Percentiles rank a stretch among this genome's conserved stretches.
These are phyloP conservation scores for Hypoxylon sp. DNA, from an alignment of 2,329 filamentous ascomycete genomes.

Conservation along the genomic window DNA sequence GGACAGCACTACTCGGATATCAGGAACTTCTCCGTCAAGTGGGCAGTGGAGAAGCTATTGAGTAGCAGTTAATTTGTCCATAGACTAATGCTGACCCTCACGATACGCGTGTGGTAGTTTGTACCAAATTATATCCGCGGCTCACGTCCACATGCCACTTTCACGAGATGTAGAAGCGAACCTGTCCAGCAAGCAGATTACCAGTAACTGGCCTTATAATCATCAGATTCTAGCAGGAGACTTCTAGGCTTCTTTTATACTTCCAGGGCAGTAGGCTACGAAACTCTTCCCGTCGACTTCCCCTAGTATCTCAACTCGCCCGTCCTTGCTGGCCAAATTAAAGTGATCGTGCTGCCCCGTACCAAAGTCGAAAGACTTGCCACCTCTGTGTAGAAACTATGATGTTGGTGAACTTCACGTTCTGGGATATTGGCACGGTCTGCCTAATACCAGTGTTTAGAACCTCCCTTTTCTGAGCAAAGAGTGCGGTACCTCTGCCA, in stretches of 20 bases:
- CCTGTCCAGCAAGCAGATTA: neutral
- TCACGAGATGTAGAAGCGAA: neutral
- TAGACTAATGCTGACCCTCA: neutral
- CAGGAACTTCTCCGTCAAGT: constrained; percentile 76
- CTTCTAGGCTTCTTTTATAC: constrained; percentile 9
- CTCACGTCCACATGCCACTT: neutral
- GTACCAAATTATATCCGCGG: neutral
- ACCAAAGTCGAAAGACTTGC: constrained; percentile 14
- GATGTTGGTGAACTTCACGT: constrained; percentile 32
- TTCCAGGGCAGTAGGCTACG: constrained; percentile 23
- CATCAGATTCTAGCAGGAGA: neutral
- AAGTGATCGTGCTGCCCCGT: constrained; percentile 13
- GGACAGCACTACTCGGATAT: constrained; percentile 78
- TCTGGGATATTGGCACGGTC: constrained; percentile 27
- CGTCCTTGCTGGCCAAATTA: constrained; percentile 19
- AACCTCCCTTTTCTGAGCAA: constrained; percentile 29
- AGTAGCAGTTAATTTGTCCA: constrained; percentile 57
- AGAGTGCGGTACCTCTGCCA: constrained; percentile 24
- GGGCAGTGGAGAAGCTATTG: constrained; percentile 76
- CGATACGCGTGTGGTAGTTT: constrained; percentile 12
- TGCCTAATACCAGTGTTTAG: neutral
- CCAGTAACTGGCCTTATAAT: neutral
- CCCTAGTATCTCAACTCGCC: constrained; percentile 15
- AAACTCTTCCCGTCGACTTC: constrained; percentile 9
- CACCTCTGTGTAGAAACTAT: constrained; percentile 2